Evolutionary conservation across 2,329 filamentous ascomycete species (phyloP).

Genomic region (Botrytis tulipae): DNA sequence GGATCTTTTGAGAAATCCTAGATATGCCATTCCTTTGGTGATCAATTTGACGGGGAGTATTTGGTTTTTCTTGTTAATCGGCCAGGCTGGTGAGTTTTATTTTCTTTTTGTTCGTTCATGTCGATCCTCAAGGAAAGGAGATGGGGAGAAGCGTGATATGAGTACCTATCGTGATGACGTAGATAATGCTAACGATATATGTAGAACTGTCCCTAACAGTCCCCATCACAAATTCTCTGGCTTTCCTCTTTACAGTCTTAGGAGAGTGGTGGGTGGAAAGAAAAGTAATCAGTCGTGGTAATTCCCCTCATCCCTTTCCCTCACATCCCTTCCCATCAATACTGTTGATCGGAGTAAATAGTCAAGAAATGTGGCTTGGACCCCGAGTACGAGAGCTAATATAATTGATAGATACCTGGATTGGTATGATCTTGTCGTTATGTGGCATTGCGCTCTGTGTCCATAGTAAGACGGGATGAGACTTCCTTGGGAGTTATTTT

Average conservation of each 20-base stretch:
- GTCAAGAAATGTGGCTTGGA: neutral
- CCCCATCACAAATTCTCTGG: slow-evolving; percentile 89
- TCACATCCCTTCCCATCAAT: neutral
- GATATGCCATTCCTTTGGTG: slow-evolving; percentile 80
- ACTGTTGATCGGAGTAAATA: neutral
- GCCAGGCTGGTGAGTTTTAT: slow-evolving; percentile 70
- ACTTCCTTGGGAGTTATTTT: neutral
- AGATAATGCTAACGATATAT: neutral
- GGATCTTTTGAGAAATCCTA: slow-evolving; percentile 76
- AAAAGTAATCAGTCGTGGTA: slow-evolving; percentile 83
- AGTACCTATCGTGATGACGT: neutral
- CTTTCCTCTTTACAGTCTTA: slow-evolving; percentile 92
- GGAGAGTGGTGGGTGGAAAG: slow-evolving; percentile 94
- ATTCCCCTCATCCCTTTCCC: slow-evolving; percentile 31
- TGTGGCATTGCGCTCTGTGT: slow-evolving; percentile 83
- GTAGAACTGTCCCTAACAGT: slow-evolving; percentile 88
- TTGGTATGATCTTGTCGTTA: slow-evolving; percentile 78
- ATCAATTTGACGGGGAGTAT: slow-evolving; percentile 89
- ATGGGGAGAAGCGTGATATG: neutral
- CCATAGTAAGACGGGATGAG: slow-evolving; percentile 53
- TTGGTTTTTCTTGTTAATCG: slow-evolving; percentile 95
- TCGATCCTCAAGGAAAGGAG: neutral
- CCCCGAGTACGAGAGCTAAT: neutral
- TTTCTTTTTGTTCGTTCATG: neutral
- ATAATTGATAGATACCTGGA: slow-evolving; percentile 64